Conservation (phyloP, 2,329 filamentous ascomycete species). For the Clarireedia hainanense region DNA sequence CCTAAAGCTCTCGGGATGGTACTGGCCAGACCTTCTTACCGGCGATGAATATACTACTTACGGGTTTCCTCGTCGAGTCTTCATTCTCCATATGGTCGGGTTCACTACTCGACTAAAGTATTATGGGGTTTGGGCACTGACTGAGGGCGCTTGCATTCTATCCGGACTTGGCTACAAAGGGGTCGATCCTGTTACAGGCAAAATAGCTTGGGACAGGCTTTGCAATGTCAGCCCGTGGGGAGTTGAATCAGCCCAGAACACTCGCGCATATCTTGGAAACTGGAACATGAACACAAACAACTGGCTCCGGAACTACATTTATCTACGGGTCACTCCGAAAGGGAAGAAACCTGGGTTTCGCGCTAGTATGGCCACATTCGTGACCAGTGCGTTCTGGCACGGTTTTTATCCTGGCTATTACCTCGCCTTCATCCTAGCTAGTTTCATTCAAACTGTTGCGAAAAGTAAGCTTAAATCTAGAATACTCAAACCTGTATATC, state of each 20-base stretch:
- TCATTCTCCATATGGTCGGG: conserved; percentile 75
- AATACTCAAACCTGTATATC: background rate
- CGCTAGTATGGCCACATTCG: conserved; percentile 88
- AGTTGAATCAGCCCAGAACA: conserved; percentile 87
- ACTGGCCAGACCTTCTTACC: conserved; percentile 55
- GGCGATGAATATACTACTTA: conserved; percentile 59
- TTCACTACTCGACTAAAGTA: conserved; percentile 83
- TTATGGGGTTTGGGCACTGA: conserved; percentile 90
- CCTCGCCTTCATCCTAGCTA: conserved; percentile 78
- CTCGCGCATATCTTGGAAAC: conserved; percentile 78
- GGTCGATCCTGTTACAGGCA: conserved; percentile 74
- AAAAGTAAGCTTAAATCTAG: conserved; percentile 61
- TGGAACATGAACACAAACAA: conserved; percentile 99
- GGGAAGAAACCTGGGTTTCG: conserved; percentile 96
- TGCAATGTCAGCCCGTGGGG: conserved; percentile 82
- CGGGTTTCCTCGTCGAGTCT: conserved; percentile 64
- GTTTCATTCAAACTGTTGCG: conserved; percentile 84
- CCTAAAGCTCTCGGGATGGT: conserved; percentile 62
- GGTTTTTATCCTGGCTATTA: conserved; percentile 98
- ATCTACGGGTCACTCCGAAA: conserved; percentile 86
- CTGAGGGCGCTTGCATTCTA: conserved; percentile 90
- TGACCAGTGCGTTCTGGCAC: conserved; percentile 94
- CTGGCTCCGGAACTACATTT: conserved; percentile 94
- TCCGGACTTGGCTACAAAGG: conserved; percentile 92
- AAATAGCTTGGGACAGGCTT: conserved; percentile 81